Base-by-base conservation (phyloP, 768 basidiomycete species). In the Rhizopogon vesiculosus region DNA sequence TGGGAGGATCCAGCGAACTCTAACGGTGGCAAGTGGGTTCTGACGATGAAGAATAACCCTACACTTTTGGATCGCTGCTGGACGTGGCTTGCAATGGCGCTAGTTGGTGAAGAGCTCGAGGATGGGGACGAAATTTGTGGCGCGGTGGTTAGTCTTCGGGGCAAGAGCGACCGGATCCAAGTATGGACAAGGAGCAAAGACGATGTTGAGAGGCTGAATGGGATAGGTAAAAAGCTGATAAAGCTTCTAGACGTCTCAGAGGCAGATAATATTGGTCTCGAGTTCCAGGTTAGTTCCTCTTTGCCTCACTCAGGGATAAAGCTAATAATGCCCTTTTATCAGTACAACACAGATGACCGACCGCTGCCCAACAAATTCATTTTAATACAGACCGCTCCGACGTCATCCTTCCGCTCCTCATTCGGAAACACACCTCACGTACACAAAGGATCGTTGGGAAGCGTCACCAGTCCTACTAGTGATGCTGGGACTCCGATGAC, bases 1-100 rank as follows among this genome's bases (percentile, higher is more conserved):
- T 97, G 93, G 93, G 94, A 96, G 74, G 94, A 96, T 68, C 82
- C 83, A 31, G 90, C 92, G 53, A 97, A 97, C 65, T 89, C 90
- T 25, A 81, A 87, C 52, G 94, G 94, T 18, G 94, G 94, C 38
- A 95, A 94, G 74, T 97, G 94, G 94, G 92, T 94, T 18, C 71
- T 98, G 55, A 92, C 92, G 64, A 92, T 96, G 87, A 88, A 89
- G 76, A 86, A 87, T 63, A 89, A 87, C 60, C 84, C 91, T 3
- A 70, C 72, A 45, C 68, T 93, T 62, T 74, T 96, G 49, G 93
- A 97, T 75, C 79, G 89, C 39, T 91, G 87, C 69, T 97, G 94
- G 93, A 79, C 78, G 45, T 93, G 91, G 84, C 76, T 96, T 18
- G 85, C 89, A 33, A 93, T 96, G 88, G 91, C 90, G 3, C 80